A percentile compares a stretch with the other conserved stretches of the same genome.
Conservation (phyloP, 2,329 filamentous ascomycete genomes). For the Aspergillus thermomutatus region DNA sequence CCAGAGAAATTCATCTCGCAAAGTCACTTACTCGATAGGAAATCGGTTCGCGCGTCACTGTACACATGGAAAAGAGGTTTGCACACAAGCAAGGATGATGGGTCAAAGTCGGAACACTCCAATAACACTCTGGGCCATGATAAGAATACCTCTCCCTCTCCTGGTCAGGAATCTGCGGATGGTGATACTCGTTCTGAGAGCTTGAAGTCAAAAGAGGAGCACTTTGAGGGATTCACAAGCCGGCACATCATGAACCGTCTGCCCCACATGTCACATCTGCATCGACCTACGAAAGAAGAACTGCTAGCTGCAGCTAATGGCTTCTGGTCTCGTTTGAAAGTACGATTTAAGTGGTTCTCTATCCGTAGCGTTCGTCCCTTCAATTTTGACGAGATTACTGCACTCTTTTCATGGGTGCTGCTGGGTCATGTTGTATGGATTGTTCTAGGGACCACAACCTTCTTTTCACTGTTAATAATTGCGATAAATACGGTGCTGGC, state of each 20-base stretch:
- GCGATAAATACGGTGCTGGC: conserved; percentile 95
- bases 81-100: conserved; percentile 26
- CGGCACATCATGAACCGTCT: conserved; percentile 56
- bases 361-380: conserved; percentile 91
- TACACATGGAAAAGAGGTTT: conserved; percentile 29
- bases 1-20: conserved; percentile 30
- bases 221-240: conserved; percentile 18
- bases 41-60: conserved; percentile 12
- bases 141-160: conserved; percentile 11
- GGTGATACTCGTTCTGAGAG: conserved; percentile 9
- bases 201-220: conserved; percentile 24
- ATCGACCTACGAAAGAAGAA: conserved; percentile 90
- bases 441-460: conserved; percentile 93
- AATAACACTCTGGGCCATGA: conserved; percentile 13
- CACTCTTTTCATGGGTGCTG: conserved; percentile 92
- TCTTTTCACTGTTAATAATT: conserved; percentile 87
- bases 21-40: conserved; percentile 16
- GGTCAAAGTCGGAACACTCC: conserved; percentile 10
- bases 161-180: conserved; percentile 3
- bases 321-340: conserved; percentile 84
- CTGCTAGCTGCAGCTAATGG: conserved; percentile 85
- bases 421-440: conserved; percentile 93
- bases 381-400: conserved; percentile 94
- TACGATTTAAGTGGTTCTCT: conserved; percentile 96
- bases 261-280: conserved; percentile 68